Evolutionary conservation across 306 rosid species (phyloP).

Genomic region (Amphicarpaea edgeworthii): DNA sequence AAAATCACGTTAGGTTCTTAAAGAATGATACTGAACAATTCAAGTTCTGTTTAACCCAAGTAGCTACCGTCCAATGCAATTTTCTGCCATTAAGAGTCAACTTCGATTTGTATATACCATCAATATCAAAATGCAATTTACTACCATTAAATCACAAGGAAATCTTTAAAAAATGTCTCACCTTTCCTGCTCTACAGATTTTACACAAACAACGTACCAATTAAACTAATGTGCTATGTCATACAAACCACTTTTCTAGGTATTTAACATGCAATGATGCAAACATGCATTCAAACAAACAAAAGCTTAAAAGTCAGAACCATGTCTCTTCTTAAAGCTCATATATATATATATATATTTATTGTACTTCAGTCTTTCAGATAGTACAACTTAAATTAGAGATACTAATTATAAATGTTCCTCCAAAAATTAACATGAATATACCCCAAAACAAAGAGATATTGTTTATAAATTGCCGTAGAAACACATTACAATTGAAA

Average conservation of each 20-base stretch:
- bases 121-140: not conserved
- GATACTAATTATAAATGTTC: not conserved
- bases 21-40: not conserved
- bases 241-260: not conserved
- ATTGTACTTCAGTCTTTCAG: not conserved
- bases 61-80: not conserved
- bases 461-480: not conserved
- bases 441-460: slow-evolving; percentile 13
- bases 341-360: no score
- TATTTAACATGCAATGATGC: not conserved
- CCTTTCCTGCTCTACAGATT: not conserved
- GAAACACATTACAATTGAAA: slow-evolving; percentile 20
- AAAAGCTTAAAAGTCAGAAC: not conserved
- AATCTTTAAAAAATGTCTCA: not conserved
- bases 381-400: slow-evolving; percentile 12
- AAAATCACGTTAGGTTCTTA: no score
- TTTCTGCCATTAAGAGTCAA: not conserved
- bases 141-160: not conserved
- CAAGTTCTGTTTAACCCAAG: not conserved
- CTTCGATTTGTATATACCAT: not conserved
- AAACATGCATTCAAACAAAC: not conserved
- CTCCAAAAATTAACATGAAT: slow-evolving; percentile 10
- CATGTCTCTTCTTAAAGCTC: slow-evolving; percentile 26
- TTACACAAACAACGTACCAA: not conserved
- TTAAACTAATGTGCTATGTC: slow-evolving; percentile 4